These are phyloP conservation scores for Ceriops tagal DNA, from an alignment of 345 rosid genomes.

Conservation along the genomic window DNA sequence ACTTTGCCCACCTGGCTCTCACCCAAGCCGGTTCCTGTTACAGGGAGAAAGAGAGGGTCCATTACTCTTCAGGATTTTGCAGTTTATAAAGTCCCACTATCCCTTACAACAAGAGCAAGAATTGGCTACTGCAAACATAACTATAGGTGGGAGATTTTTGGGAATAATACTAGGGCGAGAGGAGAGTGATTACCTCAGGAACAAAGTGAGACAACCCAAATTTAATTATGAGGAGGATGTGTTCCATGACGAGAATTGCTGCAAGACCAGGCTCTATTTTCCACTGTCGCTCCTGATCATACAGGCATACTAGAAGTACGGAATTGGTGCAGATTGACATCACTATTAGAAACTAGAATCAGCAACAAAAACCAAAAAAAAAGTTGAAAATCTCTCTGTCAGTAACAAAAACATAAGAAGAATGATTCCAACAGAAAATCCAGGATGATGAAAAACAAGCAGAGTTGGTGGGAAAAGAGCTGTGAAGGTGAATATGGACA, in stretches of 20 bases:
- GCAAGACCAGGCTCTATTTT: constrained; percentile 91
- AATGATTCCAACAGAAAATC: neutral
- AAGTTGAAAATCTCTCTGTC: neutral
- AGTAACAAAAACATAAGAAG: neutral
- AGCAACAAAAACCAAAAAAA: neutral
- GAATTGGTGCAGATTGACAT: constrained; percentile 93
- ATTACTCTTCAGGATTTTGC: neutral
- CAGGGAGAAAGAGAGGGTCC: neutral
- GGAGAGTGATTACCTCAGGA: constrained; percentile 51
- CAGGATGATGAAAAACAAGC: neutral
- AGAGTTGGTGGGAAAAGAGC: neutral
- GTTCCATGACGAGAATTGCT: constrained; percentile 78
- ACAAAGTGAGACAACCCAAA: constrained; percentile 76
- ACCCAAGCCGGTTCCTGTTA: constrained; percentile 93
- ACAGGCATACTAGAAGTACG: constrained; percentile 76
- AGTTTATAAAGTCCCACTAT: neutral
- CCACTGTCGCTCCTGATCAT: constrained; percentile 87
- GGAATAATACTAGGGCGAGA: neutral
- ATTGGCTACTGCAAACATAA: no score
- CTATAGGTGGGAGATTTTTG: neutral
- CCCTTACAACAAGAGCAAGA: no score
- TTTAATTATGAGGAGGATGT: constrained; percentile 68
- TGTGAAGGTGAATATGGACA: neutral
- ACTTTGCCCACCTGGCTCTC: constrained; percentile 63
- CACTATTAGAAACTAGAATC: constrained; percentile 68